Conservation (phyloP, 2,329 filamentous ascomycete genomes). For the Paraphaeosphaeria minitans region DNA sequence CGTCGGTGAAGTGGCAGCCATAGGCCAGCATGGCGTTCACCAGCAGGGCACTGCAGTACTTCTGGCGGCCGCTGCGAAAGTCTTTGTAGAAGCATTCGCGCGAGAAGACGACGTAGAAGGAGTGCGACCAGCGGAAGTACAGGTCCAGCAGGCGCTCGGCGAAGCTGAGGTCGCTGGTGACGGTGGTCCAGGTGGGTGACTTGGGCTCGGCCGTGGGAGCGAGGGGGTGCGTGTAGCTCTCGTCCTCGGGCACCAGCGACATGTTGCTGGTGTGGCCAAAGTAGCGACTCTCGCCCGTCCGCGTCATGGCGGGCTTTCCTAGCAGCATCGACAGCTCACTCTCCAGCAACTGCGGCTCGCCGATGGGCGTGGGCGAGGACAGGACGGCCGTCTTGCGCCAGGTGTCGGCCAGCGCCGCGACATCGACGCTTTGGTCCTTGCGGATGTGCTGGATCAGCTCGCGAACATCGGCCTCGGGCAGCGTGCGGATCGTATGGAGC, state of each 20-base stretch:
- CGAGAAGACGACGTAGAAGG: slow-evolving; percentile 74
- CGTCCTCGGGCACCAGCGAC: slow-evolving; percentile 43
- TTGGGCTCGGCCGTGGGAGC: slow-evolving; percentile 21
- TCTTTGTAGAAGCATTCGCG: slow-evolving; percentile 73
- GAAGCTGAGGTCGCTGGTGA: slow-evolving; percentile 63
- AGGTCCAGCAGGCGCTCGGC: slow-evolving; percentile 68
- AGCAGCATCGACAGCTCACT: slow-evolving; percentile 44
- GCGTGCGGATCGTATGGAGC: slow-evolving; percentile 49
- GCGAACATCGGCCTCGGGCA: slow-evolving; percentile 53
- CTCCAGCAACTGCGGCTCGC: slow-evolving; percentile 37
- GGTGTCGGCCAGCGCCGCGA: slow-evolving; percentile 47
- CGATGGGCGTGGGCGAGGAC: slow-evolving; percentile 26
- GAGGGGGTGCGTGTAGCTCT: slow-evolving; percentile 33
- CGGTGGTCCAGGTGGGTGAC: slow-evolving; percentile 61
- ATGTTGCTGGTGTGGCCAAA: slow-evolving; percentile 47
- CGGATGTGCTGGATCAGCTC: slow-evolving; percentile 52
- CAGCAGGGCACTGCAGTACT: slow-evolving; percentile 71
- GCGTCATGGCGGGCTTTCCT: slow-evolving; percentile 43
- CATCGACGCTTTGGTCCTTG: slow-evolving; percentile 47
- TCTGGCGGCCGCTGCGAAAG: slow-evolving; percentile 63
- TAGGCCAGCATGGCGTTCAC: slow-evolving; percentile 70
- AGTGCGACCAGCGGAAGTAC: slow-evolving; percentile 75
- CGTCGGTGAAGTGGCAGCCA: slow-evolving; percentile 71
- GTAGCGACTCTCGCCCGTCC: slow-evolving; percentile 41
- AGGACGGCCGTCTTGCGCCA: slow-evolving; percentile 48